Conservation (phyloP, 2,329 filamentous ascomycete species). For the Whalleya microplaca region DNA sequence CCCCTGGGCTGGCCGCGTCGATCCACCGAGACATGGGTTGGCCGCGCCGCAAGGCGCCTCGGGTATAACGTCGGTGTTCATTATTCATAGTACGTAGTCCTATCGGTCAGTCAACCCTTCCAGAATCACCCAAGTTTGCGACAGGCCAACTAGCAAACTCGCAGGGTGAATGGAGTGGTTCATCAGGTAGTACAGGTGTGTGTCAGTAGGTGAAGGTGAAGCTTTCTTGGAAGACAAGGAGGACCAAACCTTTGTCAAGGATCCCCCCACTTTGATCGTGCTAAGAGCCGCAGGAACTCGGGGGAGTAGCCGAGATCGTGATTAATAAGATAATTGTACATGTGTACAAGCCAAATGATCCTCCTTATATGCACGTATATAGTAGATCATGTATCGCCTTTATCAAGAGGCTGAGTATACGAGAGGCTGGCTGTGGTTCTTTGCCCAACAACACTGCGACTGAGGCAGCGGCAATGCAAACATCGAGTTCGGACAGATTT, state of each 20-base stretch:
- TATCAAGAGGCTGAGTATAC: too few relatives aligned
- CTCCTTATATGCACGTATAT: too few relatives aligned
- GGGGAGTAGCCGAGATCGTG: background rate
- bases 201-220: too few relatives aligned
- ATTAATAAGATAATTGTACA: background rate
- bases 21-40: conserved; percentile 22
- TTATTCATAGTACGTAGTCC: conserved; percentile 9
- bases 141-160: conserved; percentile 28
- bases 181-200: background rate
- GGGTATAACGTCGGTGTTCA: background rate
- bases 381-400: too few relatives aligned
- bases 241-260: background rate
- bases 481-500: too few relatives aligned
- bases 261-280: background rate
- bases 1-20: conserved; percentile 24
- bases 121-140: conserved; percentile 11
- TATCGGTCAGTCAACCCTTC: conserved; percentile 17
- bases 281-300: background rate
- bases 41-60: conserved; percentile 7
- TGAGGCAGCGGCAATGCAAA: too few relatives aligned
- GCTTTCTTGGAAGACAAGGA: background rate
- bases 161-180: conserved; percentile 19
- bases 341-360: too few relatives aligned
- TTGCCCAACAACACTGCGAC: too few relatives aligned
- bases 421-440: too few relatives aligned